Base-by-base conservation (phyloP, 495 filamentous ascomycete genomes). In the Jackrogersella multiformis region DNA sequence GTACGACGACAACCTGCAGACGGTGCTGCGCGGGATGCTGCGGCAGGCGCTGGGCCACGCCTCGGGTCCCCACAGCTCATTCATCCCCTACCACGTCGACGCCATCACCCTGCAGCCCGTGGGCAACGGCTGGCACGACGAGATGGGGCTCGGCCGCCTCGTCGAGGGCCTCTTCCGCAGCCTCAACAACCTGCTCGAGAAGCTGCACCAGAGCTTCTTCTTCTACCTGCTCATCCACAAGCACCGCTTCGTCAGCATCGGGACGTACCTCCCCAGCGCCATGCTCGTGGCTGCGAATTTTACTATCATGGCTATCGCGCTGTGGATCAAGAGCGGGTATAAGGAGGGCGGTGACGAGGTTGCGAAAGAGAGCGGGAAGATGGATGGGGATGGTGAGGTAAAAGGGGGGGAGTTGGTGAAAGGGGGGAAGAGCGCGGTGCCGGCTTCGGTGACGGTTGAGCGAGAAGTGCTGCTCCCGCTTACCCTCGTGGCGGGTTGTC, bases 131-230 rank as follows among this genome's bases (percentile, higher is more conserved):
- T 94, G 92, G 90, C 93, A 98, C 72, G 95, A 99, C 73, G 95
- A 98, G 76, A 97, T 97, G 92, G 89, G 89, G 18, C 84, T 99
- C 69, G 95, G 96, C 7, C 84, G 94, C 32, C 90, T 93, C 0
- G 83, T 98, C 1, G 95, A 99, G 77, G 90, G 92, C 73, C 82
- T 94, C 7, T 96, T 94, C 71, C 84, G 95, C 57, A 96, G 92
- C 70, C 79, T 99, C 76, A 99, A 99, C 78, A 99, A 99, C 73
- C 78, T 99, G 53, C 84, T 99, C 13, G 95, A 99, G 78, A 93
- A 98, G 75, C 86, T 99, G 63, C 95, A 99, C 73, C 95, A 99
- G 81, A 97, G 92, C 73, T 99, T 98, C 84, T 99, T 99, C 84
- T 98, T 99, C 80, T 99, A 99, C 76, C 80, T 99, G 21, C 86